Base-by-base conservation (phyloP, 805 yeast species). In the Starmerella riodocensis region DNA sequence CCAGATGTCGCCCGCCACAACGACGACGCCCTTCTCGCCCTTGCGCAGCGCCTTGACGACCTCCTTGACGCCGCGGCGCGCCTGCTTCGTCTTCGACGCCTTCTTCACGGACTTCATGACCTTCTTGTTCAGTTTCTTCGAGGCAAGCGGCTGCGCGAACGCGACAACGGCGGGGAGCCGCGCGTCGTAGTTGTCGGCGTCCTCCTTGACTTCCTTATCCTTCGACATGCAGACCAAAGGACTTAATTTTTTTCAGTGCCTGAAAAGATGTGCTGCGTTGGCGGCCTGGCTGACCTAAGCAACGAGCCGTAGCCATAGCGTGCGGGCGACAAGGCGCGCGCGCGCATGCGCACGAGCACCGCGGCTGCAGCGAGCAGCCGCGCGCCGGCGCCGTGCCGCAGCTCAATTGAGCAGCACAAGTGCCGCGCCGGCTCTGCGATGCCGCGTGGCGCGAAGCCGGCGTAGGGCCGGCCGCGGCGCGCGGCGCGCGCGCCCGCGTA, bases 1-100 rank as follows among this genome's bases (percentile, higher is more conserved):
- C 40, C 93, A 86, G 49, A 93, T 91, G 61, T 91, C 99, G 53
- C 98, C 97, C 25, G 99, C 98, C 63, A 91, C 77, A 51, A 91
- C 68, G 29, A 91, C 97, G 38, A 91, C 70, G 39, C 98, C 99
- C 64, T 91, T 91, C 61, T 86, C 97, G 51, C 97, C 97, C 65
- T 91, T 91, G 69, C 98, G 78, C 48, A 91, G 72, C 18, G 97
- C 91, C 67, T 91, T 91, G 54, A 88, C 97, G 27, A 91, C 98
- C 66, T 91, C 99, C 65, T 91, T 91, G 41, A 91, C 97, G 61
- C 99, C 99, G 66, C 98, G 76, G 66, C 85, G 88, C 53, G 91
- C 95, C 63, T 88, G 95, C 67, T 91, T 91, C 49, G 95, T 93
- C 67, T 91, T 91, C 39, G 97, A 85, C 8, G 98, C 97, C 63